A percentile compares a stretch with the other conserved stretches of the same genome.
Evolutionary conservation across 1,139 yeast species (phyloP).

Genomic region (Candida pseudocylindracea): DNA sequence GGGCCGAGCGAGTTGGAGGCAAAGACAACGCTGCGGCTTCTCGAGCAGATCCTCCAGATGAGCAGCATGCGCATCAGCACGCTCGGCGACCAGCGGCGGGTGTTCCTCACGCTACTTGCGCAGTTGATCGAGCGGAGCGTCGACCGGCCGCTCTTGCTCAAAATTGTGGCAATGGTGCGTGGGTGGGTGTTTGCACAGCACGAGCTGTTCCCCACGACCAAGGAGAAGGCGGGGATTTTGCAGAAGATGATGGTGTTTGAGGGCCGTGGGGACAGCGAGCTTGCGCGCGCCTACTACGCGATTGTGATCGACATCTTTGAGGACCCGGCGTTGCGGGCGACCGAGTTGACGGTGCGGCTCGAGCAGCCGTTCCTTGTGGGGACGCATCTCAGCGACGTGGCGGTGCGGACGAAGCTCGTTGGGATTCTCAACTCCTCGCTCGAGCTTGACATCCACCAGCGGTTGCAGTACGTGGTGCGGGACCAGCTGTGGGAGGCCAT

Average conservation of each 20-base stretch:
- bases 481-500: conserved; percentile 96
- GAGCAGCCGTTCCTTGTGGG: conserved; percentile 95
- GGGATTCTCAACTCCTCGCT: conserved; percentile 56
- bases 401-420: conserved; percentile 63
- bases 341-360: conserved; percentile 87
- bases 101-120: conserved; percentile 67
- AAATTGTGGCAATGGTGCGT: conserved; percentile 60
- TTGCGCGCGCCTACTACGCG: conserved; percentile 65
- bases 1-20: conserved; percentile 30
- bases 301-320: conserved; percentile 79
- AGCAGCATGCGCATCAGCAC: conserved; percentile 64
- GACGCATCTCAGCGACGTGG: conserved; percentile 60
- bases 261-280: conserved; percentile 59
- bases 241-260: conserved; percentile 92
- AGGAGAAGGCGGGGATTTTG: conserved; percentile 88
- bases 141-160: conserved; percentile 52
- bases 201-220: conserved; percentile 81
- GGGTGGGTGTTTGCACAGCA: conserved; percentile 75
- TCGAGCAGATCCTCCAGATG: conserved; percentile 58
- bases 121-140: conserved; percentile 78
- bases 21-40: conserved; percentile 50
- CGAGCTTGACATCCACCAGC: conserved; percentile 57
- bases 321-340: conserved; percentile 53
- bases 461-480: conserved; percentile 64
- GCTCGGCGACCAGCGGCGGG: conserved; percentile 82